Evolutionary conservation across 306 rosid genomes (phyloP), one percentile per base, ranked within the genome.

Genomic region (Senna siamea): DNA sequence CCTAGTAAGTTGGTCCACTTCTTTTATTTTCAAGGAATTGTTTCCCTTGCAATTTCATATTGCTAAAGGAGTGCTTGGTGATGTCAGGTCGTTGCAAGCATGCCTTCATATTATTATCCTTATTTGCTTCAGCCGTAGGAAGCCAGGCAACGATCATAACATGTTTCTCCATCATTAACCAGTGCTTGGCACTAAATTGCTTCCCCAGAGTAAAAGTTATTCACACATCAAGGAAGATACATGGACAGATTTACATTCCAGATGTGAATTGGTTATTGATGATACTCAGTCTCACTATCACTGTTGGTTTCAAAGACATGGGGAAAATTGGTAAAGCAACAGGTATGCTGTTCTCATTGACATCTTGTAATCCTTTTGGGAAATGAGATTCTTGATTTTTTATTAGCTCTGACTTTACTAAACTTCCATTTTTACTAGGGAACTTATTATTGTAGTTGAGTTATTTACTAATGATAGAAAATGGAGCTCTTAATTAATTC

Each of bases 71-170:
- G 56, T 30, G 50, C 55, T 53, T 60, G 76, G 59, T 61, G 78
- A 69, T 55, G 77, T 22, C 95, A 87, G 97, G 60, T 26, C 81
- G 41, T 30, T 56, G 59, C 72, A 83, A 76, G 46, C 87, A 89
- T 57, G 3, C 79, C 38, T 92, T 81, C 85, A 65, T 75, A 74
- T 72, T 73, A 44, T 32, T 89, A 5, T 85, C 97, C 63, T 85
- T 86, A 50, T 77, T 92, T 64, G 82, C 97, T 78, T 85, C 96
- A 23, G 91, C 86, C 40, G 92, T 93, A 54, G 98, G 96, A 82
- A 90, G 97, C 87, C 98, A 93, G 74, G 96, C 98, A 71, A 82
- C 97, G 54, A 90, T 93, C 83, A 89, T 96, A 5, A 96, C 96
- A 0, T 73, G 93, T 50, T 93, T 93, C 82, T 93, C 98, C 63